Conservation (phyloP, 2,329 filamentous ascomycete genomes). For the Alternaria postmessia region DNA sequence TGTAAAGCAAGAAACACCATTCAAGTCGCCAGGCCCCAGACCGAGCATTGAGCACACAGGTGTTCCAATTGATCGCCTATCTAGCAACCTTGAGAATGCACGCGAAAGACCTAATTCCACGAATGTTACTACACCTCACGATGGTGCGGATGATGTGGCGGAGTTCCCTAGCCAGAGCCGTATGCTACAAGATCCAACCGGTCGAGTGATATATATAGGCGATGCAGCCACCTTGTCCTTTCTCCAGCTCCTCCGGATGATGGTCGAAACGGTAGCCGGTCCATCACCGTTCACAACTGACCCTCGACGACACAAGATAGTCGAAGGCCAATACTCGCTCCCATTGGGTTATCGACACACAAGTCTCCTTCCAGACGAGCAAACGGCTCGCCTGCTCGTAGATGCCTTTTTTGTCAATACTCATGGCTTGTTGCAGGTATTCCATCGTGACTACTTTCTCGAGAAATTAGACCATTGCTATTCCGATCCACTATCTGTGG, state of each 20-base stretch:
- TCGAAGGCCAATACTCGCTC: constrained; percentile 62
- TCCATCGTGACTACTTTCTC: constrained; percentile 62
- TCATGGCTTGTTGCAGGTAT: constrained; percentile 67
- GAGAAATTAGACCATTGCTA: constrained; percentile 63
- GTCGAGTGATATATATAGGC: constrained; percentile 68
- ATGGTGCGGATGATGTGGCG: constrained; percentile 64
- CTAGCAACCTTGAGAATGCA: constrained; percentile 29
- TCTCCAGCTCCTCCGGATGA: constrained; percentile 67
- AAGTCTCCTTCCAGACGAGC: constrained; percentile 64
- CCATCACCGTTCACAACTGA: constrained; percentile 66
- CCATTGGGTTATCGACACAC: constrained; percentile 58
- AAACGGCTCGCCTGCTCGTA: constrained; percentile 63
- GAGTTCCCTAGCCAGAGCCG: constrained; percentile 63
- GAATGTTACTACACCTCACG: constrained; percentile 47
- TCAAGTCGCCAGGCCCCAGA: constrained; percentile 28
- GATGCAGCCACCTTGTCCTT: constrained; percentile 69
- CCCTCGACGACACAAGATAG: constrained; percentile 64
- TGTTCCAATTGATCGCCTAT: constrained; percentile 35
- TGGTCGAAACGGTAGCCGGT: constrained; percentile 65
- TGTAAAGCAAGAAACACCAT: constrained; percentile 32
- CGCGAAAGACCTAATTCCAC: constrained; percentile 37
- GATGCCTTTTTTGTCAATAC: constrained; percentile 71
- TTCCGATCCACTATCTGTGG: constrained; percentile 59
- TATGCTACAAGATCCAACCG: constrained; percentile 68
- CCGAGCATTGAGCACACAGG: constrained; percentile 37